Conservation (phyloP, 768 basidiomycete species). For the Boletus speciosus region DNA sequence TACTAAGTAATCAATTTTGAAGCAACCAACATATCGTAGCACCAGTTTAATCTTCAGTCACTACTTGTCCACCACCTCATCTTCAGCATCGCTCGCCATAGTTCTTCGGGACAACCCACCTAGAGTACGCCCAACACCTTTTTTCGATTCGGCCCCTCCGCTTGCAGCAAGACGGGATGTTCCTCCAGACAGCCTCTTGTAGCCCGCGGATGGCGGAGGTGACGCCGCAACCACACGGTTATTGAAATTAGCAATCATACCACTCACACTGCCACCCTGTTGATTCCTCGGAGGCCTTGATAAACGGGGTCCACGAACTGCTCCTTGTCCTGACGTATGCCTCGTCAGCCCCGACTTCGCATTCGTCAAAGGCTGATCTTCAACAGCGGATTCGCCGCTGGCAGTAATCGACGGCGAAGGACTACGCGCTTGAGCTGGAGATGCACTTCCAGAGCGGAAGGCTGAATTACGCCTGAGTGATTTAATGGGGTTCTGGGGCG, state of each 20-base stretch:
- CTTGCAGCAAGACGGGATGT: constrained; percentile 11
- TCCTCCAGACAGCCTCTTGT: constrained; percentile 47
- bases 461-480: constrained; percentile 35
- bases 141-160: constrained; percentile 23
- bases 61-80: constrained; percentile 51
- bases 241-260: constrained; percentile 56
- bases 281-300: constrained; percentile 46
- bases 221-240: constrained; percentile 40
- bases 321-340: constrained; percentile 40
- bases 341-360: constrained; percentile 40
- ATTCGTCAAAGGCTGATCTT: constrained; percentile 35
- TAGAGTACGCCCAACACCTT: constrained; percentile 44
- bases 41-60: not conserved
- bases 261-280: constrained; percentile 46
- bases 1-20: not conserved
- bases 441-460: constrained; percentile 34
- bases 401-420: constrained; percentile 38
- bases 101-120: constrained; percentile 66
- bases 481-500: constrained; percentile 52
- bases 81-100: constrained; percentile 83
- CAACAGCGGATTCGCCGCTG: constrained; percentile 27
- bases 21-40: not conserved
- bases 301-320: constrained; percentile 48
- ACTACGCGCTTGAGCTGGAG: constrained; percentile 37
- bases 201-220: constrained; percentile 37